A percentile compares a stretch with the other conserved stretches of the same genome.
These are phyloP conservation scores for Emydomyces testavorans DNA, from an alignment of 2,329 filamentous ascomycete genomes.

Conservation along the genomic window DNA sequence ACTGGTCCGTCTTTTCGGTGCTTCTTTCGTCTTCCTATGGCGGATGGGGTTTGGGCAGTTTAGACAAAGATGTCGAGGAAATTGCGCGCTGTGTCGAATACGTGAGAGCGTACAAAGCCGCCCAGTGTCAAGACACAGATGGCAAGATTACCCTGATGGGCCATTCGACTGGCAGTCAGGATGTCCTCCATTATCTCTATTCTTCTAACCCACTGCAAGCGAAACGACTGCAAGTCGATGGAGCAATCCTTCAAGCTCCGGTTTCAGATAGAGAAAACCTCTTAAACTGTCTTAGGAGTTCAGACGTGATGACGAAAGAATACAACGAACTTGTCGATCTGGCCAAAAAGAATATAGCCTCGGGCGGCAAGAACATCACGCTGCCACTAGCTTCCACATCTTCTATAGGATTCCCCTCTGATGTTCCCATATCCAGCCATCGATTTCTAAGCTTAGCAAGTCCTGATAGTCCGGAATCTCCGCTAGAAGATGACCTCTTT, in stretches of 20 bases:
- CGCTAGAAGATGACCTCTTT: conserved; percentile 77
- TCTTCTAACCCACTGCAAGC: conserved; percentile 31
- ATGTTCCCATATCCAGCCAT: conserved; percentile 43
- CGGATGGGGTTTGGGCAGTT: conserved; percentile 44
- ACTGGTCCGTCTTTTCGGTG: conserved; percentile 44
- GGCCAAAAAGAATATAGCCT: conserved; percentile 21
- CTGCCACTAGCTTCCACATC: conserved; percentile 28
- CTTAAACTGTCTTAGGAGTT: conserved; percentile 26
- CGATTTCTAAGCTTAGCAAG: conserved; percentile 48
- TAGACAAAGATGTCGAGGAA: conserved; percentile 45
- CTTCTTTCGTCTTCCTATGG: conserved; percentile 43
- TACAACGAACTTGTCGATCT: conserved; percentile 28
- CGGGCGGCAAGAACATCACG: conserved; percentile 21
- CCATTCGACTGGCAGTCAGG: conserved; percentile 58
- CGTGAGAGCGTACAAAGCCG: conserved; percentile 31
- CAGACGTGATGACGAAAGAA: conserved; percentile 17
- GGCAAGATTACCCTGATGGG: conserved; percentile 56
- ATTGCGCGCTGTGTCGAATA: conserved; percentile 43
- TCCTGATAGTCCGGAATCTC: conserved; percentile 41
- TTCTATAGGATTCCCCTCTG: conserved; percentile 23
- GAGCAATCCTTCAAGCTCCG: conserved; percentile 67
- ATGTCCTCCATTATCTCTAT: conserved; percentile 53
- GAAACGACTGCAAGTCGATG: conserved; percentile 50
- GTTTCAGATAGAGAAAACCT: conserved; percentile 61
- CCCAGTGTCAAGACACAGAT: conserved; percentile 17